Base-by-base conservation (phyloP, 345 rosid genomes). In the Heritiera fomes region DNA sequence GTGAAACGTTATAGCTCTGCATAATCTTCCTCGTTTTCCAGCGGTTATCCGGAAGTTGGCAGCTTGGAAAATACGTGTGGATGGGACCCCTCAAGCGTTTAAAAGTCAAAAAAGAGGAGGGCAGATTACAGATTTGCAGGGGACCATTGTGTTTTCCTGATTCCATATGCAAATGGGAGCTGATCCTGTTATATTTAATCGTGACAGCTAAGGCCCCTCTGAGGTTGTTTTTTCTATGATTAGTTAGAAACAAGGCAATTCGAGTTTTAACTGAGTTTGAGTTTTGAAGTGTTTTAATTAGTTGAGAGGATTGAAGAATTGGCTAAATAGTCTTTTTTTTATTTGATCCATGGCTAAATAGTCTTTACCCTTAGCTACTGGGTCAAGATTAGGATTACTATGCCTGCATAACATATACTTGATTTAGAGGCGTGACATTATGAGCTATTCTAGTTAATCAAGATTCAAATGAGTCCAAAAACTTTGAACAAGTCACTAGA, bases 21-120 rank as follows among this genome's bases (percentile, higher is more conserved):
- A 72, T 18, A 53, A 72, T 72, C 75, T 72, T 53, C 75, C 53
- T 72, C 47, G 75, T 72, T 72, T 67, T 72, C 75, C 75, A 32
- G 75, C 32, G 30, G 12, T 72, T 53, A 49, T 4, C 17, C 0
- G 20, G 55, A 70, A 5, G 18, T 70, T 70, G 73, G 11, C 58
- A 70, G 73, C 38, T 46, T 47, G 73, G 56, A 46, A 45, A 40
- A 68, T 45, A 30, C 60, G 67, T 32, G 67, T 62, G 67, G 32
- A 62, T 30, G 13, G 43, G 4, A 30, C 75, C 43, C 61, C 61
- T 30, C 1, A 52, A 60, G 75, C 43, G 61, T 50, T 47, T 47
- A 32, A 13, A 13, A 62, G 15, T 5, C 5, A 3, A 30, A 40
- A 40, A 40, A 23, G 28, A 0, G 28, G 0, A 23, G 28, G 28